Base-by-base conservation (phyloP, 768 basidiomycete species). In the Mycena filopes region DNA sequence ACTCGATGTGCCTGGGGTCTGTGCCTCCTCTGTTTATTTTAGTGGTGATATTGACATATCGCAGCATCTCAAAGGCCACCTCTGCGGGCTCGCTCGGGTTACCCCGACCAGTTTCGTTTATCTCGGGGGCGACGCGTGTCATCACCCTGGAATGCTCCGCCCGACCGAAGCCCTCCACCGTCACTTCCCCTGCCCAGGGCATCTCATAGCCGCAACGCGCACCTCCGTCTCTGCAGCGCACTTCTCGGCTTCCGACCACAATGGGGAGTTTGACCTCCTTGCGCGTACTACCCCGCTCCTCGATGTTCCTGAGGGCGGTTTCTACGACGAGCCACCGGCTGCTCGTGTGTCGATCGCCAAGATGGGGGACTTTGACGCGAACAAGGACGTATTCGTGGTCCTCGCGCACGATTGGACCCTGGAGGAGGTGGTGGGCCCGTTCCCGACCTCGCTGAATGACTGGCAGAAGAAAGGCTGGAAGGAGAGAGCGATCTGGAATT, bases 401-500 rank as follows among this genome's bases (percentile, higher is more conserved):
- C 23, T 70, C 1, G 72, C 69, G 20, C 73, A 74, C 25, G 73
- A 74, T 50, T 20, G 21, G 33, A 50, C 69, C 38, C 43, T 74
- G 33, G 41, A 53, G n/a, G 55, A 45, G 5, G 49, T 59, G 12
- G 43, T 72, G 12, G 68, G 47, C 0, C 49, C 67, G 38, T 72
- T 71, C 42, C 68, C 71, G 0, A 42, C 45, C 25, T 42, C n/a
- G 8, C 11, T 72, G 16, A 55, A 71, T 54, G 49, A 43, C 4
- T 74, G 73, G 71, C 54, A 74, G 60, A 59, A 46, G 28, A 55
- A 60, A 42, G 71, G 68, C 13, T 72, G 67, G 68, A 74, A 74
- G 62, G 36, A 54, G 1, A 42, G 43, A 18, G 33, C 23, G 4
- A 54, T 36, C 43, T 61, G 51, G 51, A 33, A 54, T 13, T 56